phyloP scores from a whole-genome alignment of 2,329 filamentous ascomycete genomes.

The Xylariales sp. region DNA sequence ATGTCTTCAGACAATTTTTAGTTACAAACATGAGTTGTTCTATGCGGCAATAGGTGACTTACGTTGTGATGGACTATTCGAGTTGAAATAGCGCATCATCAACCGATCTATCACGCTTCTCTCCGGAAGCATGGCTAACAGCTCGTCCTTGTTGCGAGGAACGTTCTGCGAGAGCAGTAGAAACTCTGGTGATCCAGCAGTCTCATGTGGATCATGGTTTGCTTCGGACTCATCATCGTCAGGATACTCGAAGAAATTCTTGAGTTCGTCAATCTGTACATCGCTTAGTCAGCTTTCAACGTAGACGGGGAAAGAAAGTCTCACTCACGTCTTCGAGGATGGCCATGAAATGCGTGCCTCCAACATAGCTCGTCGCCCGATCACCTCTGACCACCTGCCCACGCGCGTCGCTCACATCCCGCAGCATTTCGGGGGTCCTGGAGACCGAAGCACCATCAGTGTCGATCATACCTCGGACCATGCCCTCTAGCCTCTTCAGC shows the following conservation, averaged over 20 bases:
- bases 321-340: slow-evolving; percentile 53
- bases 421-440: background rate
- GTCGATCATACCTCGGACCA: slow-evolving; percentile 54
- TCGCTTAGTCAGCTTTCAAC: slow-evolving; percentile 10
- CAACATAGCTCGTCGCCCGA: slow-evolving; percentile 46
- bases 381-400: slow-evolving; percentile 41
- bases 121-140: slow-evolving; percentile 44
- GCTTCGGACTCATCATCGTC: slow-evolving; percentile 28
- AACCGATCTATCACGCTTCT: slow-evolving; percentile 43
- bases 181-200: slow-evolving; percentile 35
- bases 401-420: slow-evolving; percentile 11
- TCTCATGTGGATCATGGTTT: slow-evolving; percentile 24
- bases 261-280: slow-evolving; percentile 53
- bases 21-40: no score
- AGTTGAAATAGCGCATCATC: slow-evolving; percentile 49
- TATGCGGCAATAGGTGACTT: no score
- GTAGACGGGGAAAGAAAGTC: background rate
- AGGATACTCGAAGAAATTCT: slow-evolving; percentile 50
- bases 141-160: slow-evolving; percentile 38
- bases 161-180: slow-evolving; percentile 36
- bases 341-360: slow-evolving; percentile 56
- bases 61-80: slow-evolving; percentile 49
- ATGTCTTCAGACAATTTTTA: slow-evolving; percentile 35
- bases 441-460: slow-evolving; percentile 21
- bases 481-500: slow-evolving; percentile 50